These are phyloP conservation scores for Aspergillus ochraceus DNA, from an alignment of 2,329 filamentous ascomycete genomes.

Conservation along the genomic window DNA sequence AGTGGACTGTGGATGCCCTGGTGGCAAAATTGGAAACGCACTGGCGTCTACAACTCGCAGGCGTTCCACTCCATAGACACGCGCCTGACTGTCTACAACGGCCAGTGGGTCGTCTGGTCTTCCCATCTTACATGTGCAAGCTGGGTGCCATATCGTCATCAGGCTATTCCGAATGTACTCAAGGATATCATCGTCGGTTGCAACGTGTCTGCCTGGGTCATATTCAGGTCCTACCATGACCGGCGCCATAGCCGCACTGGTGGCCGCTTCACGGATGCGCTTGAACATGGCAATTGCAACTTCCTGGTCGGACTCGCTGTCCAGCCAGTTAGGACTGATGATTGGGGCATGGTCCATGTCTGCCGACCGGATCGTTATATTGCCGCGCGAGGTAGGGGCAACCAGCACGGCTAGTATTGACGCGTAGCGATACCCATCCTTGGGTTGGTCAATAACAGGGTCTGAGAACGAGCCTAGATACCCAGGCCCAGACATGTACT, in stretches of 20 bases:
- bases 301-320: conserved; percentile 41
- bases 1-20: conserved; percentile 40
- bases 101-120: conserved; percentile 26
- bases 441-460: conserved; percentile 8
- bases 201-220: conserved; percentile 36
- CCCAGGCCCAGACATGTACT: conserved; percentile 25
- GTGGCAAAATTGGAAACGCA: conserved; percentile 34
- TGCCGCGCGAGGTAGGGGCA: conserved; percentile 47
- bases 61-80: conserved; percentile 30
- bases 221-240: conserved; percentile 35
- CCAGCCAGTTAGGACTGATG: conserved; percentile 50
- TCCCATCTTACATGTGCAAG: conserved; percentile 41
- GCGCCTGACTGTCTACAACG: conserved; percentile 32
- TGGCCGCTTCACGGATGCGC: conserved; percentile 40
- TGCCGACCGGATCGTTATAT: conserved; percentile 42
- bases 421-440: conserved; percentile 34
- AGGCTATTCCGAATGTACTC: conserved; percentile 25
- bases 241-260: conserved; percentile 21
- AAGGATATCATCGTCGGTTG: conserved; percentile 44
- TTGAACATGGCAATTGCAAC: conserved; percentile 45
- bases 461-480: conserved; percentile 18
- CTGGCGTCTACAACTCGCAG: conserved; percentile 38
- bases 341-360: conserved; percentile 37
- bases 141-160: conserved; percentile 35
- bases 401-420: conserved; percentile 36